Evolutionary conservation across 768 basidiomycete genomes (phyloP).

Genomic region (Fomitopsis serialis): DNA sequence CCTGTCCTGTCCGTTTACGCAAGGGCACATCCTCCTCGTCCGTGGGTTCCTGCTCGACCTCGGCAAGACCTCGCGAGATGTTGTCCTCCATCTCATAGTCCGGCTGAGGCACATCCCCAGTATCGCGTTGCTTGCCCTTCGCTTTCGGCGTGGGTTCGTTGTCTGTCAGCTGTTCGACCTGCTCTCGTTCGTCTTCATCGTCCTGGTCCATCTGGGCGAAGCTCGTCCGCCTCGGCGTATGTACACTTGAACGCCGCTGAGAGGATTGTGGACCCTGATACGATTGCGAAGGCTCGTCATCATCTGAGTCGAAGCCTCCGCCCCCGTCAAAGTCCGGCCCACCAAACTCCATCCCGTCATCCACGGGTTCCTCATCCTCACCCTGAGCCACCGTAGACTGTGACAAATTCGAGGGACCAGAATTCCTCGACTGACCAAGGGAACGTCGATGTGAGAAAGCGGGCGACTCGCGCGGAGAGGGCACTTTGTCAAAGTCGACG

Average conservation of each 20-base stretch:
- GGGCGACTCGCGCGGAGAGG: conserved; percentile 25
- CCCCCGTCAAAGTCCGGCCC: neutral
- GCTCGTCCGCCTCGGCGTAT: conserved; percentile 21
- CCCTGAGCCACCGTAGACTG: conserved; percentile 11
- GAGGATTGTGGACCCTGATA: conserved; percentile 1
- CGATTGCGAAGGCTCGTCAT: conserved; percentile 3
- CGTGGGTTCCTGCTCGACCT: conserved; percentile 24
- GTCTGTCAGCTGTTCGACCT: conserved; percentile 14
- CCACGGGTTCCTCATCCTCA: conserved; percentile 12
- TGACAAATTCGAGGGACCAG: conserved; percentile 19
- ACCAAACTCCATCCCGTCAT: conserved; percentile 4
- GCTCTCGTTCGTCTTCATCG: conserved; percentile 38
- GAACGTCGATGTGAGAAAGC: conserved; percentile 16
- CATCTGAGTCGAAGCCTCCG: conserved; percentile 10
- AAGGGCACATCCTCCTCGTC: conserved; percentile 7
- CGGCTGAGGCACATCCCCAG: conserved; percentile 28
- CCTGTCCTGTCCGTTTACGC: conserved; percentile 3
- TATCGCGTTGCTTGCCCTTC: conserved; percentile 29
- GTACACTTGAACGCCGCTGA: neutral
- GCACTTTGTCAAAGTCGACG: conserved; percentile 31
- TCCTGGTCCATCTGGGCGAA: conserved; percentile 47
- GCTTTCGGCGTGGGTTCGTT: conserved; percentile 10
- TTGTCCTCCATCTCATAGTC: conserved; percentile 36
- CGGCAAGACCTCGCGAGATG: conserved; percentile 30
- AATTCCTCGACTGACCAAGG: conserved; percentile 10